Conservation (phyloP, 148 eudicot genomes). For the Vaccinium darrowii region DNA sequence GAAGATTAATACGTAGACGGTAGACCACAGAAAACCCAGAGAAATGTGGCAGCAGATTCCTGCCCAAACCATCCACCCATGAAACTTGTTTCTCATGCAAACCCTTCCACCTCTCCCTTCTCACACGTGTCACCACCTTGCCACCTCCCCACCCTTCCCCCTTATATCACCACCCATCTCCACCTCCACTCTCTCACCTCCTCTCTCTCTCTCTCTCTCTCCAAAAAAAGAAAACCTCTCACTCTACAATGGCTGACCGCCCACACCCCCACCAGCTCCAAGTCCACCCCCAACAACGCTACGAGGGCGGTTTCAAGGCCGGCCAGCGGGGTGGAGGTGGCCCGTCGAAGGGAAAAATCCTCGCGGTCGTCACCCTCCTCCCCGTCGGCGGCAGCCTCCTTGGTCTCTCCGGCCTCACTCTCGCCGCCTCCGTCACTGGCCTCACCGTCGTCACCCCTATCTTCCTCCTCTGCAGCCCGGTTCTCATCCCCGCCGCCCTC, state of each 20-base stretch:
- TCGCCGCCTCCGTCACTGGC: constrained; percentile 52
- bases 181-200: not conserved
- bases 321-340: constrained; percentile 19
- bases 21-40: not conserved
- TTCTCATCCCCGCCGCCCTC: constrained; percentile 63
- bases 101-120: constrained; percentile 12
- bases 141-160: constrained; percentile 19
- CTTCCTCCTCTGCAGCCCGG: constrained; percentile 72
- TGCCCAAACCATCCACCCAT: not conserved
- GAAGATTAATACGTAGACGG: not conserved
- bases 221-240: not conserved
- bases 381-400: constrained; percentile 44
- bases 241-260: constrained; percentile 32
- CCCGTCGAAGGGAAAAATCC: constrained; percentile 56
- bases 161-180: constrained; percentile 13
- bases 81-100: constrained; percentile 76
- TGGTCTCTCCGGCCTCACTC: constrained; percentile 47
- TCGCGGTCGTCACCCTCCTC: constrained; percentile 65
- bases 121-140: constrained; percentile 48
- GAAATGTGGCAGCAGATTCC: constrained; percentile 13
- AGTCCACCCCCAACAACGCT: constrained; percentile 46
- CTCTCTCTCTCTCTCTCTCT: not conserved
- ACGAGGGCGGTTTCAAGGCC: constrained; percentile 15
- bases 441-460: constrained; percentile 61
- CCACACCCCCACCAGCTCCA: constrained; percentile 51